Conservation (phyloP, 202 grass and related monocot genomes). For the Hordeum pubiflorum region DNA sequence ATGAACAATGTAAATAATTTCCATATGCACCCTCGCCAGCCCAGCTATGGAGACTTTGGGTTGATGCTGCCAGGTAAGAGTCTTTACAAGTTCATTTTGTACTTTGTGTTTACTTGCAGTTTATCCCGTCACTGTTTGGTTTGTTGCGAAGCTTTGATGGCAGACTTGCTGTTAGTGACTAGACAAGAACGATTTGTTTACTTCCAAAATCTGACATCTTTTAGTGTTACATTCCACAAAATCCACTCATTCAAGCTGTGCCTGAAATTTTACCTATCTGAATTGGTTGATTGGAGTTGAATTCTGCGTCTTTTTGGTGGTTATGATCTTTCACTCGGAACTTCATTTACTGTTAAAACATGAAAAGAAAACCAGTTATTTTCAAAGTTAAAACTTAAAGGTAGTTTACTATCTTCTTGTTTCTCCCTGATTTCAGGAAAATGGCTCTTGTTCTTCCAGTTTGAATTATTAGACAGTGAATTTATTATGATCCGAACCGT, state of each 20-base stretch:
- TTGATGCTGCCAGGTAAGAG: constrained; percentile 62
- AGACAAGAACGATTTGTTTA: background rate
- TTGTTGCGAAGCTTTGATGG: background rate
- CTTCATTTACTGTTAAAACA: background rate
- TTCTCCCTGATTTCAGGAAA: background rate
- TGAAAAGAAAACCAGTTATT: background rate
- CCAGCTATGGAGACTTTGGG: constrained; percentile 63
- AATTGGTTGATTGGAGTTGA: background rate
- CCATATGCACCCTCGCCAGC: constrained; percentile 56
- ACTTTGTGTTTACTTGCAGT: constrained; percentile 9
- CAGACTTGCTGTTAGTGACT: background rate
- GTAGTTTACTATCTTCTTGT: background rate
- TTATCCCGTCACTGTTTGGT: constrained; percentile 11
- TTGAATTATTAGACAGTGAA: background rate
- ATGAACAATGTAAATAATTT: constrained; percentile 76
- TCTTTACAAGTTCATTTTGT: constrained; percentile 26
- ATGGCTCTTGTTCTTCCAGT: background rate
- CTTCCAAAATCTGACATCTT: background rate
- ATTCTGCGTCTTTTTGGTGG: background rate
- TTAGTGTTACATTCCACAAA: background rate
- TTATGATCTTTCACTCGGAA: background rate
- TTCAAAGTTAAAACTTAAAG: background rate
- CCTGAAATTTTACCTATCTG: background rate
- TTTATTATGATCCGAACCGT: background rate
- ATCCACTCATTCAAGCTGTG: background rate